Evolutionary conservation across 768 basidiomycete species (phyloP).

Genomic region (Serendipita indica): DNA sequence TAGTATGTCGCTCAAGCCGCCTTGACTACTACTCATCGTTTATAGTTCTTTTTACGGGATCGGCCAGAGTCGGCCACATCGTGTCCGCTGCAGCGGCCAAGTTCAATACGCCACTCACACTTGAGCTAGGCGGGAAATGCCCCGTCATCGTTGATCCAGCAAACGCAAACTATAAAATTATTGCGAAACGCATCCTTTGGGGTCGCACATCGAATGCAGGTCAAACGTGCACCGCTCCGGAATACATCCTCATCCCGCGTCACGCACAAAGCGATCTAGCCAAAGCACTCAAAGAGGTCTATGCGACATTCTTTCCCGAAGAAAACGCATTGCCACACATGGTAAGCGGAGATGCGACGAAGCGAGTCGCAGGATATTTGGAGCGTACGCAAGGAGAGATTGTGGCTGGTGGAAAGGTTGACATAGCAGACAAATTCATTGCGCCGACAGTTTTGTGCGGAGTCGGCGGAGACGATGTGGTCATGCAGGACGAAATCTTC

Average conservation of each 20-base stretch:
- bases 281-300: conserved; percentile 29
- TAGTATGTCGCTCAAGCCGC: neutral
- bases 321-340: conserved; percentile 32
- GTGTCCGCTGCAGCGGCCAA: conserved; percentile 38
- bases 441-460: conserved; percentile 47
- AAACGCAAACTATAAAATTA: conserved; percentile 15
- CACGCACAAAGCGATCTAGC: conserved; percentile 34
- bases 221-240: conserved; percentile 22
- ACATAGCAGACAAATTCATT: conserved; percentile 31
- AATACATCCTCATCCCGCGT: conserved; percentile 31
- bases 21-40: neutral
- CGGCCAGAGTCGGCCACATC: conserved; percentile 33
- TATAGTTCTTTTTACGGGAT: conserved; percentile 34
- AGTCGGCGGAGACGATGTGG: conserved; percentile 37
- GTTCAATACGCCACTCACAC: conserved; percentile 38
- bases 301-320: conserved; percentile 36
- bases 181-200: conserved; percentile 19
- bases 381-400: conserved; percentile 40
- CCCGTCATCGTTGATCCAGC: conserved; percentile 30
- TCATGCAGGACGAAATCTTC: conserved; percentile 34
- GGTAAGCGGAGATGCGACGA: conserved; percentile 38
- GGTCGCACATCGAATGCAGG: conserved; percentile 20
- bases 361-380: conserved; percentile 38
- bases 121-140: conserved; percentile 43
- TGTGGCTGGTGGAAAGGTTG: conserved; percentile 36